Evolutionary conservation across 495 filamentous ascomycete species (phyloP).

Genomic region (Podospora fimiseda): DNA sequence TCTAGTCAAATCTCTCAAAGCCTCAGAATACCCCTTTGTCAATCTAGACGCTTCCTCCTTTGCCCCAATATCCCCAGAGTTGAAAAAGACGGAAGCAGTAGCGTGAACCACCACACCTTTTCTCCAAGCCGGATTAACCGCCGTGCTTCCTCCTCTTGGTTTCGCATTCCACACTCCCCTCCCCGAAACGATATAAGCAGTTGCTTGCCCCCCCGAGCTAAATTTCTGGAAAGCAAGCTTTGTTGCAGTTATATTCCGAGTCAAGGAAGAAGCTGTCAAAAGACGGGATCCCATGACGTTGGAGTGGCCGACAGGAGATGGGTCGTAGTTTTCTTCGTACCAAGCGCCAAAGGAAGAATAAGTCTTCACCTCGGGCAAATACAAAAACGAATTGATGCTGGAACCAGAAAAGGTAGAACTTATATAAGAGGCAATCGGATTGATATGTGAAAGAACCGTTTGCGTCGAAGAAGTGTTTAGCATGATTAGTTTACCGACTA

Average conservation of each 20-base stretch:
- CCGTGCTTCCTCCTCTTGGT: slow-evolving; percentile 35
- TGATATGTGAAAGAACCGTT: slow-evolving; percentile 31
- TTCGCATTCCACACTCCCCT: slow-evolving; percentile 32
- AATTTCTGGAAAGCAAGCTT: slow-evolving; percentile 22
- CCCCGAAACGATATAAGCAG: slow-evolving; percentile 29
- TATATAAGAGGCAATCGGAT: no score
- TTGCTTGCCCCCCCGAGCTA: not conserved
- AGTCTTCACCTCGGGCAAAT: slow-evolving; percentile 36
- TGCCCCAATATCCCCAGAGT: slow-evolving; percentile 33
- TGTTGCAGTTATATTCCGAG: slow-evolving; percentile 16
- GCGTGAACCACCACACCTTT: slow-evolving; percentile 43
- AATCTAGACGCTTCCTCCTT: slow-evolving; percentile 30
- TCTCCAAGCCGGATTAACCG: slow-evolving; percentile 54
- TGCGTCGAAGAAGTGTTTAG: slow-evolving; percentile 30
- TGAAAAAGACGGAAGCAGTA: slow-evolving; percentile 10
- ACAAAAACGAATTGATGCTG: no score
- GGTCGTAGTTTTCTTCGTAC: slow-evolving; percentile 36
- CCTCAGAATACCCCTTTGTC: slow-evolving; percentile 40
- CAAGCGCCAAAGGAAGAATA: slow-evolving; percentile 43
- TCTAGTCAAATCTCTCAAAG: slow-evolving; percentile 29
- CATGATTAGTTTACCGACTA: slow-evolving; percentile 28
- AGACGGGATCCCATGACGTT: slow-evolving; percentile 35
- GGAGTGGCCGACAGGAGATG: slow-evolving; percentile 29
- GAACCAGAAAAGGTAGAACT: no score
- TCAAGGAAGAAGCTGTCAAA: slow-evolving; percentile 28